Base-by-base conservation (phyloP, 2,329 filamentous ascomycete genomes). In the Colletotrichum magnum region DNA sequence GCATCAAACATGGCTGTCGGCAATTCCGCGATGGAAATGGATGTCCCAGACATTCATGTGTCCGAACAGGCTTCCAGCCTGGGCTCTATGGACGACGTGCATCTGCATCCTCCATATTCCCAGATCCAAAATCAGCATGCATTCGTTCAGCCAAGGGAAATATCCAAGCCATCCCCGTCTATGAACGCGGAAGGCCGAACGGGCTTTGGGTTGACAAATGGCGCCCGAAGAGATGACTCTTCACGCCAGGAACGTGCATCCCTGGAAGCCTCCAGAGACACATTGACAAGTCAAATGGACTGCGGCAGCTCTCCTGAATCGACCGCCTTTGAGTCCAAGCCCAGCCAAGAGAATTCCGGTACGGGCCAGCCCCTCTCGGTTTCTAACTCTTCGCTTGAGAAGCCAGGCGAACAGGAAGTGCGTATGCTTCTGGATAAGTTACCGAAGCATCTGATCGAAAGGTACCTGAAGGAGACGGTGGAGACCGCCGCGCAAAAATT, bases 361-460 rank as follows among this genome's bases (percentile, higher is more conserved):
- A 39, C 13, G 36, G 15, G 39, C 2, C 47, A n/a, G 7, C 12
- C 32, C 51, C 12, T 45, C 10, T 39, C n/a, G 10, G 4, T 9
- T 4, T 39, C 36, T 7, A 39, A 12, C 3, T 48, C 32, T 13
- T 53, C 21, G 6, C 18, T 18, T 24, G 56, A 66, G n/a, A 15
- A n/a, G 12, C 43, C 58, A 16, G 41, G 47, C 12, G 64, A 63
- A 50, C 18, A 53, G 41, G 58, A 9, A n/a, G 47, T 72, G 3
- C 52, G 73, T 39, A 68, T 73, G 26, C 54, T 73, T 32, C 72
- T 79, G n/a, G 68, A 76, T 52, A 71, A 67, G 1, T 52, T 81
- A 2, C 79, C 79, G 2, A 77, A 74, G 41, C 73, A 77, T 6
- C 57, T 79, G 2, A 74, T 84, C 3, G 74, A 79, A 39, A 77